Evolutionary conservation across 208 protist species (phyloP).

Genomic region (Phytomonas serpens): DNA sequence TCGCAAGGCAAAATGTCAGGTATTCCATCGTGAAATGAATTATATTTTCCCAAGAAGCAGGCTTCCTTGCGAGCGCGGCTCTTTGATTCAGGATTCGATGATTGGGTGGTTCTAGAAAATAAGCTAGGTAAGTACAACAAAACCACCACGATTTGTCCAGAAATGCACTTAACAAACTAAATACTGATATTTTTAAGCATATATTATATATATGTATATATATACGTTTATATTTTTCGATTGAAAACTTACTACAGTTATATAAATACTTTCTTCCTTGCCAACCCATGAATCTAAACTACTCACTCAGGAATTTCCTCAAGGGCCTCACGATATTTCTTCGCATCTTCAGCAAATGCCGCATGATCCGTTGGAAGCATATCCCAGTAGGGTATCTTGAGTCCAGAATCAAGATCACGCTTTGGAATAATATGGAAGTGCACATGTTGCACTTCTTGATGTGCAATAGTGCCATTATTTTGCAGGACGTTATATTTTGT

Average conservation of each 20-base stretch:
- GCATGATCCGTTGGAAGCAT: conserved; percentile 45
- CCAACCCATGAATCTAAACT: background rate
- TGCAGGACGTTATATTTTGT: conserved; percentile 91
- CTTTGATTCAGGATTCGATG: background rate
- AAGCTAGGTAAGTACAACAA: background rate
- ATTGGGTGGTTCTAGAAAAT: background rate
- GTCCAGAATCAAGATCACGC: conserved; percentile 40
- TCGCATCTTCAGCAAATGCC: conserved; percentile 55
- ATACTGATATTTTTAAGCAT: background rate
- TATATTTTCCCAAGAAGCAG: background rate
- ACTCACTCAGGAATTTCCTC: conserved; percentile 33
- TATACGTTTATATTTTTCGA: background rate
- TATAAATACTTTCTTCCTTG: background rate
- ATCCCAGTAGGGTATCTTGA: conserved; percentile 53
- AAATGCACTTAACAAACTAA: background rate
- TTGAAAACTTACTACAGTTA: background rate
- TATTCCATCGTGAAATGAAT: background rate
- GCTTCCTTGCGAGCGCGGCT: background rate
- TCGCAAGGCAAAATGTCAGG: background rate
- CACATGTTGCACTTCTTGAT: conserved; percentile 91
- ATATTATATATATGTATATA: conserved; percentile 4
- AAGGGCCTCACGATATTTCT: conserved; percentile 43
- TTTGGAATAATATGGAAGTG: conserved; percentile 94
- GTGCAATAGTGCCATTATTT: conserved; percentile 88
- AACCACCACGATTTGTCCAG: background rate